These are phyloP conservation scores for Neopestalotiopsis clavispora DNA, from an alignment of 2,329 filamentous ascomycete species.

Conservation along the genomic window DNA sequence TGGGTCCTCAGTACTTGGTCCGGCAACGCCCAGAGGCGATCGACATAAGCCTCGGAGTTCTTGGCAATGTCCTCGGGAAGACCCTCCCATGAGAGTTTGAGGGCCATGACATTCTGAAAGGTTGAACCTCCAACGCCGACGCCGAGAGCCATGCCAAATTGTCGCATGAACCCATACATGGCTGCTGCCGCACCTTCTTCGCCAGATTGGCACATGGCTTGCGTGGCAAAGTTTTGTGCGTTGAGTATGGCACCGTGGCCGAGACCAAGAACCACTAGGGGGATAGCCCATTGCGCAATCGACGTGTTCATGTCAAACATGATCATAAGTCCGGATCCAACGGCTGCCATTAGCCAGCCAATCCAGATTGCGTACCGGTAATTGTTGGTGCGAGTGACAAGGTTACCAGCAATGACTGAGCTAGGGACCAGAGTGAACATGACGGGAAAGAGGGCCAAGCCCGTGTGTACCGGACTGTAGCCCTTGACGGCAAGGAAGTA, in stretches of 20 bases:
- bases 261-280: constrained; percentile 22
- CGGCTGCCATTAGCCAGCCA: constrained; percentile 23
- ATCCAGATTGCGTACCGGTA: constrained; percentile 24
- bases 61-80: constrained; percentile 35
- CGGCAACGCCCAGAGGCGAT: background rate
- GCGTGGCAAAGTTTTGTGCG: constrained; percentile 24
- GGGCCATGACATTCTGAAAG: constrained; percentile 46
- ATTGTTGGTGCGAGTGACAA: constrained; percentile 23
- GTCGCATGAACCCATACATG: constrained; percentile 47
- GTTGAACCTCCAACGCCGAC: constrained; percentile 45
- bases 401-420: constrained; percentile 22
- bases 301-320: constrained; percentile 15
- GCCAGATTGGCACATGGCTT: constrained; percentile 24
- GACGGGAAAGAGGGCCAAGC: constrained; percentile 25
- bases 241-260: constrained; percentile 25
- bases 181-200: constrained; percentile 25
- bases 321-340: constrained; percentile 21
- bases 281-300: constrained; percentile 18
- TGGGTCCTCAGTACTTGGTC: constrained; percentile 2
- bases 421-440: constrained; percentile 23
- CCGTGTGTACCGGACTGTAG: constrained; percentile 21
- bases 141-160: constrained; percentile 46
- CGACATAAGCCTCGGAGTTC: constrained; percentile 31
- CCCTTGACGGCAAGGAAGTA: constrained; percentile 28
- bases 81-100: constrained; percentile 35